Evolutionary conservation across 1,284 basidiomycete species (phyloP).

Genomic region (Cystobasidiaceae sp.): DNA sequence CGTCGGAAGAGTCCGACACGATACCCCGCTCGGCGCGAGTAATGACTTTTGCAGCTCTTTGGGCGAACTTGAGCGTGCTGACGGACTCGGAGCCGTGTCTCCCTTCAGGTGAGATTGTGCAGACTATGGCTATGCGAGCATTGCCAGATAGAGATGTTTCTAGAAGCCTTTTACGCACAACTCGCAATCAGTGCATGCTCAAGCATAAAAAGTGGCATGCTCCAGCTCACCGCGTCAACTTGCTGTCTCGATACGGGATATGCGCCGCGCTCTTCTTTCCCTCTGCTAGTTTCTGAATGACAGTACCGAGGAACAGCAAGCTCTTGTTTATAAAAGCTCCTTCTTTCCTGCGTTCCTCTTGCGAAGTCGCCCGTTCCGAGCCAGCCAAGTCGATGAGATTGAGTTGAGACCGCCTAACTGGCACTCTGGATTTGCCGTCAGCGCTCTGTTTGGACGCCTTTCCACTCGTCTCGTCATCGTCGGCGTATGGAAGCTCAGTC

Average conservation of each 20-base stretch:
- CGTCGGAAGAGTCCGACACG: conserved; percentile 42
- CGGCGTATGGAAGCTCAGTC: not conserved
- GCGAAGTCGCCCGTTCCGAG: conserved; percentile 54
- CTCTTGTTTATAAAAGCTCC: conserved; percentile 57
- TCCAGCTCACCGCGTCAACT: conserved; percentile 42
- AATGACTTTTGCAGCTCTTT: conserved; percentile 54
- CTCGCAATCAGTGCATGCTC: not conserved
- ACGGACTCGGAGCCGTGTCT: conserved; percentile 54
- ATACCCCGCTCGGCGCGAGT: conserved; percentile 55
- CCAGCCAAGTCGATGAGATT: conserved; percentile 57
- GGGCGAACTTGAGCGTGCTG: conserved; percentile 56
- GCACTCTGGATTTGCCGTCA: conserved; percentile 1
- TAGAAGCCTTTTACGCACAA: conserved; percentile 47
- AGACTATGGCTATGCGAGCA: conserved; percentile 56
- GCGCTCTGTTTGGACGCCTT: not conserved
- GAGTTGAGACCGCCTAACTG: conserved; percentile 45
- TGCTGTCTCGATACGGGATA: conserved; percentile 56
- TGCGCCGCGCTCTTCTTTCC: conserved; percentile 42
- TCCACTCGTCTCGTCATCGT: too few relatives aligned
- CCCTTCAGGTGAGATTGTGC: conserved; percentile 51
- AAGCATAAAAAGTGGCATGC: not conserved
- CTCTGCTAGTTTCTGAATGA: conserved; percentile 53
- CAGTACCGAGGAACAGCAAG: conserved; percentile 47
- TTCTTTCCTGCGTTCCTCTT: conserved; percentile 54
- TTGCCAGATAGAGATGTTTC: conserved; percentile 56